These are phyloP conservation scores for Fusarium pininemorale DNA, from an alignment of 2,329 filamentous ascomycete genomes.

Conservation along the genomic window DNA sequence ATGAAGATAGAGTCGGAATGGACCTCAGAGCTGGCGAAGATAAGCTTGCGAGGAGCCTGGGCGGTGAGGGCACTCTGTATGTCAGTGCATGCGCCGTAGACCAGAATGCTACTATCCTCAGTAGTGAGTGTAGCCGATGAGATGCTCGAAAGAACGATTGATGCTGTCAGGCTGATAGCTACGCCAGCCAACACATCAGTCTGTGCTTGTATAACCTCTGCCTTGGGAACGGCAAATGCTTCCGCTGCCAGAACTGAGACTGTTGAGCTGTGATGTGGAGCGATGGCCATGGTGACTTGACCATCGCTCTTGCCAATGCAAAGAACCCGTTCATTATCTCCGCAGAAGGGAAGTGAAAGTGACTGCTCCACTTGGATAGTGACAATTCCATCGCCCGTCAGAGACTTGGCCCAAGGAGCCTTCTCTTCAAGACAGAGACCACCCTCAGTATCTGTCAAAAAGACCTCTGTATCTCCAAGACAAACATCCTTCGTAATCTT, in stretches of 20 bases:
- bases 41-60: background rate
- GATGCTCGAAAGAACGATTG: background rate
- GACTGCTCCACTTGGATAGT: background rate
- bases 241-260: background rate
- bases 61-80: background rate
- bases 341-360: background rate
- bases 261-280: background rate
- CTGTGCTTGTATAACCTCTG: rapidly evolving
- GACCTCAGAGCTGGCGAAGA: background rate
- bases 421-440: background rate
- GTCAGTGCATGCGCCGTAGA: background rate
- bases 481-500: background rate
- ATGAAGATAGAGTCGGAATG: background rate
- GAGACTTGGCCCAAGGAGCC: background rate
- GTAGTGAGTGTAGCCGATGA: background rate
- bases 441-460: background rate
- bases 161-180: background rate
- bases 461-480: background rate
- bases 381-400: background rate
- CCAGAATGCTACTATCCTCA: background rate
- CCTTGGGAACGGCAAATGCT: rapidly evolving
- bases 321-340: background rate
- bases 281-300: background rate
- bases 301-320: background rate
- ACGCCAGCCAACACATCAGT: background rate